Evolutionary conservation across 441 rosid genomes (phyloP).

Genomic region (Rhodomyrtus psidioides): DNA sequence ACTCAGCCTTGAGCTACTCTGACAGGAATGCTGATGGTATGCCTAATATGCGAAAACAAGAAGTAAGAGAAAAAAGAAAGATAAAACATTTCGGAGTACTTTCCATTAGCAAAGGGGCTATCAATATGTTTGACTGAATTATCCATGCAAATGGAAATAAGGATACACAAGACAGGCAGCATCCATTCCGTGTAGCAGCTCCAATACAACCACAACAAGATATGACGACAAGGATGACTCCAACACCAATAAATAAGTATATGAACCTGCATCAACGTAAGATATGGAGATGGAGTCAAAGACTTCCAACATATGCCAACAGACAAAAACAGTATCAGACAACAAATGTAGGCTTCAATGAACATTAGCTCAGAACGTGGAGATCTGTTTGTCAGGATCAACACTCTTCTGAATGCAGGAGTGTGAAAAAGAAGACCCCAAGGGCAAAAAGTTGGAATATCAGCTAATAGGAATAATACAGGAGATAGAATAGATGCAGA

Average conservation of each 20-base stretch:
- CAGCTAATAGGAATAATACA: background rate
- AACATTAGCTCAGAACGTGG: background rate
- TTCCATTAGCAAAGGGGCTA: background rate
- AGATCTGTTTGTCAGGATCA: background rate
- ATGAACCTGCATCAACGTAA: constrained; percentile 2
- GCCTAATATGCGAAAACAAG: background rate
- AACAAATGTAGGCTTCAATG: background rate
- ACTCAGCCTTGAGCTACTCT: background rate
- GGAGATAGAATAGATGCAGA: background rate
- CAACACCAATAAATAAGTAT: constrained; percentile 2
- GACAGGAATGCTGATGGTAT: background rate
- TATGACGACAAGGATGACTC: constrained; percentile 5
- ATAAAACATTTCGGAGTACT: background rate
- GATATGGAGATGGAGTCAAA: background rate
- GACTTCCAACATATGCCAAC: background rate
- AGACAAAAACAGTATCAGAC: background rate
- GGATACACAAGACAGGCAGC: constrained; percentile 12
- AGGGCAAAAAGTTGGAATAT: background rate
- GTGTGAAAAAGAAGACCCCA: background rate
- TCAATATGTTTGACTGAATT: background rate
- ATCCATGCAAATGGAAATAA: background rate
- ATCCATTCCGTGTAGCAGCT: background rate
- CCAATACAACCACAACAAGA: constrained; percentile 8
- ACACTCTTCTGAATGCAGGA: background rate
- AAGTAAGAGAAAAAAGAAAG: background rate